Evolutionary conservation across 208 protist genomes (phyloP), one percentile per base, ranked within the genome.

Genomic region (Wallacemonas sp.): DNA sequence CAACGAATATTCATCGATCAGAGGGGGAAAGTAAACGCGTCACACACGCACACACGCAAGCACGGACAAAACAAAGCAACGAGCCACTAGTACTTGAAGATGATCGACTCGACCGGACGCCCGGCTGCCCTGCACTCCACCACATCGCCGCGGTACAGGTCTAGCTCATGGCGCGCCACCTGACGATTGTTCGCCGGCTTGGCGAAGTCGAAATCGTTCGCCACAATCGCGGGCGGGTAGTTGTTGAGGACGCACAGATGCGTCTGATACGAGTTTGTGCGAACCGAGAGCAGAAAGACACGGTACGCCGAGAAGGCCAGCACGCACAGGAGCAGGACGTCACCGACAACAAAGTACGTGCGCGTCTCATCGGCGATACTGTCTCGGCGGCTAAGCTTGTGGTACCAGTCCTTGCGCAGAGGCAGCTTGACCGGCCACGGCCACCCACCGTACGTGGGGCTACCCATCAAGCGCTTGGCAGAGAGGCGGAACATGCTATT

Each of bases 181-280:
- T 55, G 85, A 38, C 91, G 82, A 70, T 96, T 96, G 26, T 79
- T 81, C 41, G 67, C 71, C 2, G 50, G 16, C 38, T 92, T 76
- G 16, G 73, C 70, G 52, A 96, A 96, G 70, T 93, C 84, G 48
- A 96, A 96, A 14, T 94, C 84, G 70, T 96, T 92, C 1, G 91
- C 91, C 45, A 96, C 84, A 61, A 96, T 91, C 8, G 91, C 91
- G 4, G 91, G 91, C 1, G 91, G 91, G 44, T 76, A 63, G 59
- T 85, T 84, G 49, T 72, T 92, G 12, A 93, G 67, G 48, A 82
- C 69, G 65, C 76, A 84, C 29, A 89, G 64, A 36, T 90, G 91
- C 11, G 91, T 94, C 57, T 92, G 87, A 59, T 96, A 94, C 1
- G 69, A 77, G 39, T 90, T 83, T 54, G 65, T 83, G 31, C 76